These are phyloP conservation scores for Saccharomycopsis vini DNA, from an alignment of 805 yeast genomes.

Conservation along the genomic window DNA sequence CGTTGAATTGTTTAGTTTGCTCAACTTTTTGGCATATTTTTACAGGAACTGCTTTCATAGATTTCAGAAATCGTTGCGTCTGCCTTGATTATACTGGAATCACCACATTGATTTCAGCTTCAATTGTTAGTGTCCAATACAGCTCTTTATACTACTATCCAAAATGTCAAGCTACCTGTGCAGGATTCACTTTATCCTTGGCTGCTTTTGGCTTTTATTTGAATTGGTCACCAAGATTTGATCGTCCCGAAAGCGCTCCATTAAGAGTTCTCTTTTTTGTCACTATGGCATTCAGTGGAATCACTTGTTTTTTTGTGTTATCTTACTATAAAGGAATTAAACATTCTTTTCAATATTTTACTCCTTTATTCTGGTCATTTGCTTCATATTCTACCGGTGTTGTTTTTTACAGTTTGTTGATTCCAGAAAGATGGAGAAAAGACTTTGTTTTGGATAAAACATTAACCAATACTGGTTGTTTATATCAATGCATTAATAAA, in stretches of 20 bases:
- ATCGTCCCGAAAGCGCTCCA: conserved; percentile 75
- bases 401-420: conserved; percentile 73
- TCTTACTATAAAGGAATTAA: conserved; percentile 46
- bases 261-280: conserved; percentile 74
- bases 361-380: conserved; percentile 66
- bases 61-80: conserved; percentile 65
- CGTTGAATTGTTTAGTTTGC: conserved; percentile 66
- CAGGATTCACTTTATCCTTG: conserved; percentile 52
- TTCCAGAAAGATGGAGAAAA: conserved; percentile 82
- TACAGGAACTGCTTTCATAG: conserved; percentile 59
- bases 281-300: conserved; percentile 69
- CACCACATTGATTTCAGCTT: conserved; percentile 80
- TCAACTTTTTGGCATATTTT: conserved; percentile 91
- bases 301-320: conserved; percentile 50
- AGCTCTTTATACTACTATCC: conserved; percentile 61
- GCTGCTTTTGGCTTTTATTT: conserved; percentile 67
- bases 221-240: conserved; percentile 91
- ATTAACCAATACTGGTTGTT: conserved; percentile 26
- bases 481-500: conserved; percentile 17
- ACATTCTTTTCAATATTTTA: conserved; percentile 44
- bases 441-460: conserved; percentile 49
- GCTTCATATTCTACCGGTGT: conserved; percentile 77
- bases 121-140: conserved; percentile 80
- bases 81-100: conserved; percentile 95
- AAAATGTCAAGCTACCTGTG: conserved; percentile 37